Percentiles rank a stretch among this genome's conserved stretches.
phyloP scores from a whole-genome alignment of 208 protist species.

The Acanthamoeba healyi region DNA sequence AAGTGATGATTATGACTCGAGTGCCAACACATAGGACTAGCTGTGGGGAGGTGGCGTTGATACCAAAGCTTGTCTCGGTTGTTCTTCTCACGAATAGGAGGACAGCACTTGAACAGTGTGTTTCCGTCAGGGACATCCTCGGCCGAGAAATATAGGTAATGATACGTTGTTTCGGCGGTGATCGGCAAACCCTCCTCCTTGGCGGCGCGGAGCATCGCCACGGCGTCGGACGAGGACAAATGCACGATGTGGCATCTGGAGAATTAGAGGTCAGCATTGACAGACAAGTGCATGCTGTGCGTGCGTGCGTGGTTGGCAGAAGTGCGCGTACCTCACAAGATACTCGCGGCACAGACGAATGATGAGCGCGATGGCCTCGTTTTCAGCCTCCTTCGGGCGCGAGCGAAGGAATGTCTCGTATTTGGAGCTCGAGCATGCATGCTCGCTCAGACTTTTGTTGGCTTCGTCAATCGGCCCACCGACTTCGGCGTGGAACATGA shows the following conservation, averaged over 20 bases:
- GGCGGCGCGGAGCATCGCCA: constrained; percentile 38
- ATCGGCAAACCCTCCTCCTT: constrained; percentile 73
- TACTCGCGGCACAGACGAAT: constrained; percentile 76
- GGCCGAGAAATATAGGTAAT: constrained; percentile 83
- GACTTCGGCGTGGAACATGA: constrained; percentile 83
- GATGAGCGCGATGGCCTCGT: constrained; percentile 76
- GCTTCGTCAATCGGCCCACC: constrained; percentile 70
- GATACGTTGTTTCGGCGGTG: constrained; percentile 84
- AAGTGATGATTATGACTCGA: no score
- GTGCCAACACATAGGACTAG: no score
- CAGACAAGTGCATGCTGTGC: background rate
- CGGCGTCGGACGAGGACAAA: constrained; percentile 75
- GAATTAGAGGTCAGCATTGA: background rate
- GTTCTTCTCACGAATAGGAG: constrained; percentile 82
- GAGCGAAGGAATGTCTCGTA: constrained; percentile 79
- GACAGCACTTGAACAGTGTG: constrained; percentile 86
- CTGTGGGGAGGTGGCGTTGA: no score
- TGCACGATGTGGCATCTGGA: constrained; percentile 79
- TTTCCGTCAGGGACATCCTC: constrained; percentile 82
- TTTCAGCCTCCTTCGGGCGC: constrained; percentile 75
- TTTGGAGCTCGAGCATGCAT: background rate
- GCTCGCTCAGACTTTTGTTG: background rate
- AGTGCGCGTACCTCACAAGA: background rate
- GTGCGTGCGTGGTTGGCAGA: background rate
- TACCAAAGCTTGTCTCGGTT: constrained; percentile 85